Base-by-base conservation (phyloP, 2,329 filamentous ascomycete genomes). In the Ceratocystis papillata region DNA sequence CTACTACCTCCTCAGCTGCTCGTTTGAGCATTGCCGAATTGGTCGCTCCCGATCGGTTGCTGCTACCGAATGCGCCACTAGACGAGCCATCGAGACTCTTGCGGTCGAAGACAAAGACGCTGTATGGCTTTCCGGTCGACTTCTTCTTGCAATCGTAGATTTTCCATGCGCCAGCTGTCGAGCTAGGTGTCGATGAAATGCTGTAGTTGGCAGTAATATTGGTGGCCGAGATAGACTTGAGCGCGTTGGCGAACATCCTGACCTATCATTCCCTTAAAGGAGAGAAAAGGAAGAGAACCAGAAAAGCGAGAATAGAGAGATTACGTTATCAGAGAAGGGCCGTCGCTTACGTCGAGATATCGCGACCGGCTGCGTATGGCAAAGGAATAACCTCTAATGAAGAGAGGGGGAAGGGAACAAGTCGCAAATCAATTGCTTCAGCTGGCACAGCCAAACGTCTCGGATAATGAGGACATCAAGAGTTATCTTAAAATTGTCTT, bases 91-190 rank as follows among this genome's bases (percentile, higher is more conserved):
- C 92, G 65, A 99, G 79, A 0, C 85, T 84, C 77, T 95, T 96
- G 74, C 86, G 87, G 70, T 99, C 94, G 74, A 97, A 96, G 70
- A 97, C 86, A 72, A 97, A 99, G 70, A 97, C 86, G 17, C 92
- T 96, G 65, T 87, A 94, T 6, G 87, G 76, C 75, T 94, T 96
- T 70, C 89, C 90, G 0, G 91, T 96, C 37, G 88, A 90, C 77
- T 96, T 97, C 78, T 95, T 95, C 80, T 96, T 97, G 67, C 89
- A 92, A 78, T 96, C 92, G 81, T 93, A 93, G 72, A 99, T 94
- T 79, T 91, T 96, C 94, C 94, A 99, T 67, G 92, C 90, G 20
- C 94, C 94, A 17, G 92, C 89, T 64, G 85, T 85, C 63, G 90
- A 88, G n/a, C 85, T 87, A 10, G 88, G 83, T 68, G 84, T 85